A percentile compares a stretch with the other conserved stretches of the same genome.
Evolutionary conservation across 1,139 yeast species (phyloP).

Genomic region (Hemisphaericaspora lyxosophila): DNA sequence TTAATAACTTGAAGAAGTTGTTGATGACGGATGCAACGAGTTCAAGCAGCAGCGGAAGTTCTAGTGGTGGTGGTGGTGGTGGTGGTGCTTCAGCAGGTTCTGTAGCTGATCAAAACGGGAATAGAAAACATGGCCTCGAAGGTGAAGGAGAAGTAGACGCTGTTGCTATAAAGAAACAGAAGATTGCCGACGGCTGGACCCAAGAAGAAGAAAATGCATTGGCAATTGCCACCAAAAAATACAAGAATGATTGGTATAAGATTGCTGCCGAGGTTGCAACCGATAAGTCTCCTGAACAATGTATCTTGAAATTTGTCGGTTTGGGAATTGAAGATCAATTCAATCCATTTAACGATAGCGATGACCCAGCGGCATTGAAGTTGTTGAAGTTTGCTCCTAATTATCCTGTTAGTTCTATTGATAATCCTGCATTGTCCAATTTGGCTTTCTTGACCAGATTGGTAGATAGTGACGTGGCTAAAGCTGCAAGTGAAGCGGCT

Average conservation of each 20-base stretch:
- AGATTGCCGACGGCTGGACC: slow-evolving; percentile 61
- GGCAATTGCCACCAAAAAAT: slow-evolving; percentile 59
- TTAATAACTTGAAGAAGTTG: slow-evolving; percentile 55
- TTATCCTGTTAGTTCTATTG: slow-evolving; percentile 79
- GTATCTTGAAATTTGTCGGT: slow-evolving; percentile 75
- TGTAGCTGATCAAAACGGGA: slow-evolving; percentile 9
- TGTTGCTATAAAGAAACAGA: slow-evolving; percentile 25
- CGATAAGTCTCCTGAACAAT: slow-evolving; percentile 73
- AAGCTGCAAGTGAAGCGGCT: slow-evolving; percentile 74
- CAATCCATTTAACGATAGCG: slow-evolving; percentile 45
- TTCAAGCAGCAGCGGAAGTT: background rate
- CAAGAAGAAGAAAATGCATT: slow-evolving; percentile 57
- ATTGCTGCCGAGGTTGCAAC: slow-evolving; percentile 61
- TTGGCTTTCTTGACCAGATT: slow-evolving; percentile 82
- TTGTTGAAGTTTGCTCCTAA: slow-evolving; percentile 83
- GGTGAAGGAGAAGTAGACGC: slow-evolving; percentile 7
- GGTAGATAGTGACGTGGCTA: slow-evolving; percentile 85
- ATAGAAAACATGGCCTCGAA: slow-evolving; percentile 7
- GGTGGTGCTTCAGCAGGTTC: slow-evolving; percentile 6
- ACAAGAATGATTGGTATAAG: slow-evolving; percentile 71
- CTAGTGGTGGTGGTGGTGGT: background rate
- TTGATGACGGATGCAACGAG: slow-evolving; percentile 19
- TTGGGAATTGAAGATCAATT: slow-evolving; percentile 80
- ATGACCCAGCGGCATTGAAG: slow-evolving; percentile 42
- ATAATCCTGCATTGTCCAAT: slow-evolving; percentile 91